These are phyloP conservation scores for Diutina mesorugosa DNA, from an alignment of 1,139 yeast genomes.

Conservation along the genomic window DNA sequence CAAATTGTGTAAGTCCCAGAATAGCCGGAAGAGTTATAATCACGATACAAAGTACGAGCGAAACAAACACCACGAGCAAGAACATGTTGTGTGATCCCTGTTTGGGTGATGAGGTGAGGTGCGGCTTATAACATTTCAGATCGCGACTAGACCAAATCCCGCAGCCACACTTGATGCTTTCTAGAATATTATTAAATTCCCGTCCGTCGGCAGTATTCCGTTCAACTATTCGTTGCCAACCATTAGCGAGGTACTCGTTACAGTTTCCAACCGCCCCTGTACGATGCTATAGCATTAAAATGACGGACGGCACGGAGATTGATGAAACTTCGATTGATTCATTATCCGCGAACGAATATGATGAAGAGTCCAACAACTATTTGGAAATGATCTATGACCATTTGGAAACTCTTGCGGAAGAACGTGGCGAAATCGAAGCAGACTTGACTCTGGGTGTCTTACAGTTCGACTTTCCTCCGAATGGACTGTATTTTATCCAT, in stretches of 20 bases:
- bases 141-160: neutral
- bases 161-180: neutral
- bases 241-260: neutral
- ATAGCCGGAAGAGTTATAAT: slow-evolving; percentile 24
- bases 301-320: slow-evolving; percentile 39
- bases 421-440: slow-evolving; percentile 51
- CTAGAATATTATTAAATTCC: neutral
- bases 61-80: slow-evolving; percentile 14
- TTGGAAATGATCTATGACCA: slow-evolving; percentile 52
- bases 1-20: slow-evolving; percentile 24
- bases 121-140: neutral
- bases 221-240: neutral
- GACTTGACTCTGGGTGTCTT: slow-evolving; percentile 79
- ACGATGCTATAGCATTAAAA: slow-evolving; percentile 8
- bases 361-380: slow-evolving; percentile 43
- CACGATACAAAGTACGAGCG: slow-evolving; percentile 16
- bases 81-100: slow-evolving; percentile 11
- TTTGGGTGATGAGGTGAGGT: neutral
- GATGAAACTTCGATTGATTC: slow-evolving; percentile 33
- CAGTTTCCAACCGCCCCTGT: neutral
- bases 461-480: slow-evolving; percentile 50
- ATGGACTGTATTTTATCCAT: slow-evolving; percentile 78
- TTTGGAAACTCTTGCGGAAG: slow-evolving; percentile 51
- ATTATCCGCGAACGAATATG: slow-evolving; percentile 39
- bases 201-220: neutral